Conservation (phyloP, 352 stramenopile species). For the Pythium folliculosum region DNA sequence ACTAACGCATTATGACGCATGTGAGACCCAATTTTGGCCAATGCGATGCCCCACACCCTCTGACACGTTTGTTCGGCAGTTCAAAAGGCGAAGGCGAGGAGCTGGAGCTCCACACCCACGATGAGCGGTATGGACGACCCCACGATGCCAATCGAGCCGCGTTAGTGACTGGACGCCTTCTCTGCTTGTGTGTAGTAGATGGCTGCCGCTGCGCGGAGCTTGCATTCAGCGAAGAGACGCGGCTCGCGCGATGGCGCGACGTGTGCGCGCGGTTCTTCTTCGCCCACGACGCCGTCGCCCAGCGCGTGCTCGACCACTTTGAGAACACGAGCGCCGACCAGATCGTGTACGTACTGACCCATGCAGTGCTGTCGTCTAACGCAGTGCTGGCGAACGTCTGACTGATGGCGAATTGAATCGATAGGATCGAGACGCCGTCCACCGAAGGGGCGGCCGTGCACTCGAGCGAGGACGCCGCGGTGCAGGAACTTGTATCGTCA, state of each 20-base stretch:
- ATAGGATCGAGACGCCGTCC: constrained; percentile 23
- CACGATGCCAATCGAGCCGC: not conserved
- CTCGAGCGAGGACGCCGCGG: constrained; percentile 1
- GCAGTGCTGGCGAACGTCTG: not conserved
- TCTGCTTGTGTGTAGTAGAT: not conserved
- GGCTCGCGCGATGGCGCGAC: constrained; percentile 52
- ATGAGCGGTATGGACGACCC: not conserved
- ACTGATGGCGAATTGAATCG: not conserved
- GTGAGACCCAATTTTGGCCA: not conserved
- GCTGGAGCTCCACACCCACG: too few relatives aligned
- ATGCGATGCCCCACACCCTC: not conserved
- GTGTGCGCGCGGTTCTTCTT: constrained; percentile 71
- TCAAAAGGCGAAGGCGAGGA: too few relatives aligned
- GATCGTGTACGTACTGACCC: constrained; percentile 41
- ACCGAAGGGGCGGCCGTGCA: not conserved
- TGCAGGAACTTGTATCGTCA: constrained; percentile 15
- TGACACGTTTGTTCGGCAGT: not conserved
- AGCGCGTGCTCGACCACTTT: constrained; percentile 72
- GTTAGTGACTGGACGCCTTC: not conserved
- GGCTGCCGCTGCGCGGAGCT: constrained; percentile 42
- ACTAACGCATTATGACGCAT: too few relatives aligned
- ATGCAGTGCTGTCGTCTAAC: too few relatives aligned
- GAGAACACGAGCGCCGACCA: constrained; percentile 65
- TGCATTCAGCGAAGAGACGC: constrained; percentile 26
- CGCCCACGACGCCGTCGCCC: constrained; percentile 48